A percentile compares a stretch with the other conserved stretches of the same genome.
These are phyloP conservation scores for Cladosporium oxysporum DNA, from an alignment of 2,329 filamentous ascomycete species.

Conservation along the genomic window DNA sequence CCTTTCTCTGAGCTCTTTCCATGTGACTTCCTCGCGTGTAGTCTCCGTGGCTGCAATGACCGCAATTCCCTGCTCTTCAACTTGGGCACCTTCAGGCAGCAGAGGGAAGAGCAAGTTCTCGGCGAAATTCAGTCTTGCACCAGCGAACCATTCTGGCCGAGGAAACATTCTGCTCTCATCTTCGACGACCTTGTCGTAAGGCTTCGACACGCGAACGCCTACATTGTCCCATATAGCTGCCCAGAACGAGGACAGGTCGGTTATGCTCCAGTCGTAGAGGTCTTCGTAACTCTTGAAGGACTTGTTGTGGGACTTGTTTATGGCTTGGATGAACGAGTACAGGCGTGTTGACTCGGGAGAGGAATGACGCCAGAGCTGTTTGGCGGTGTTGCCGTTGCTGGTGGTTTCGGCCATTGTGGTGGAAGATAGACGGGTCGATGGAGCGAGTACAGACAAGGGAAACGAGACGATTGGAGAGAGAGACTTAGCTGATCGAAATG, in stretches of 20 bases:
- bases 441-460: background rate
- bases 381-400: constrained; percentile 3
- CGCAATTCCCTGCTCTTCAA: constrained; percentile 64
- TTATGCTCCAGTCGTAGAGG: constrained; percentile 84
- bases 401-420: constrained; percentile 10
- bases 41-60: constrained; percentile 82
- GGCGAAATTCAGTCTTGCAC: constrained; percentile 83
- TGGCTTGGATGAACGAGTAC: constrained; percentile 54
- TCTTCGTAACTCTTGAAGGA: constrained; percentile 66
- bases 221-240: constrained; percentile 81
- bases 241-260: constrained; percentile 78
- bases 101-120: constrained; percentile 88
- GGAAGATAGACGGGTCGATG: background rate
- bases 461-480: background rate
- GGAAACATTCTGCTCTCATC: constrained; percentile 73
- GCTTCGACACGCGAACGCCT: constrained; percentile 68
- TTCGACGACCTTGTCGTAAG: constrained; percentile 68
- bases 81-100: constrained; percentile 38
- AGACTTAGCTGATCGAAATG: constrained; percentile 1
- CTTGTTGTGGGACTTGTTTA: constrained; percentile 68
- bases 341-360: constrained; percentile 46
- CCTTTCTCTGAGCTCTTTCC: constrained; percentile 76
- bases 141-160: constrained; percentile 80
- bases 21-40: constrained; percentile 65
- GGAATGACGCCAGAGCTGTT: constrained; percentile 41